A percentile compares a stretch with the other conserved stretches of the same genome.
Conservation (phyloP, 495 filamentous ascomycete genomes). For the Trichoderma gamsii region DNA sequence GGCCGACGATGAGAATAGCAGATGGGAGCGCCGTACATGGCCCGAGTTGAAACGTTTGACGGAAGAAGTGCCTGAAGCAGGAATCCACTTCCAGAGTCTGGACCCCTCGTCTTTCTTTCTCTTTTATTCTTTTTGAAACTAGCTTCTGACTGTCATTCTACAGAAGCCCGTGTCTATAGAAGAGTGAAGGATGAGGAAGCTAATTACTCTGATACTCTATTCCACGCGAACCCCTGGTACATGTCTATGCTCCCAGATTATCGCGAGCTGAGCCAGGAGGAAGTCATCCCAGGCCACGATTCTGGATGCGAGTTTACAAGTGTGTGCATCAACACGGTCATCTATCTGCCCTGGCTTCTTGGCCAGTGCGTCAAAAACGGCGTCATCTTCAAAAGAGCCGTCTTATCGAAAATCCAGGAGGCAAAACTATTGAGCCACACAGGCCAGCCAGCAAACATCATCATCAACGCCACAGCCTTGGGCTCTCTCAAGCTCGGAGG, state of each 20-base stretch:
- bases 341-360: conserved; percentile 81
- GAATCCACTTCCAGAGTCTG: conserved; percentile 78
- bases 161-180: conserved; percentile 39
- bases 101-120: neutral
- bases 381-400: conserved; percentile 54
- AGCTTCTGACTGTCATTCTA: neutral
- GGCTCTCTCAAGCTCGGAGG: conserved; percentile 69
- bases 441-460: conserved; percentile 56
- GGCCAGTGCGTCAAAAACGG: conserved; percentile 68
- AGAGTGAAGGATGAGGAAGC: conserved; percentile 32
- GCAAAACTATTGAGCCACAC: conserved; percentile 60
- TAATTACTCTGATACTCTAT: conserved; percentile 51
- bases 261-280: conserved; percentile 45
- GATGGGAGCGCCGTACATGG: conserved; percentile 66
- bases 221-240: conserved; percentile 74
- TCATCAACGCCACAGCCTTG: conserved; percentile 87
- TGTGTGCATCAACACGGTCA: conserved; percentile 82
- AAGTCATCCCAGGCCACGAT: conserved; percentile 56
- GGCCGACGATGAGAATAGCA: conserved; percentile 32
- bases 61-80: conserved; percentile 71
- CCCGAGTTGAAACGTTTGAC: conserved; percentile 59
- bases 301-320: conserved; percentile 69
- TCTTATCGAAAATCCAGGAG: conserved; percentile 63
- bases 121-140: neutral
- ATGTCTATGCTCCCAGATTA: conserved; percentile 68